Percentiles rank a stretch among this genome's conserved stretches.
Conservation (phyloP, 2,329 filamentous ascomycete species). For the Trichophyton mentagrophytes region DNA sequence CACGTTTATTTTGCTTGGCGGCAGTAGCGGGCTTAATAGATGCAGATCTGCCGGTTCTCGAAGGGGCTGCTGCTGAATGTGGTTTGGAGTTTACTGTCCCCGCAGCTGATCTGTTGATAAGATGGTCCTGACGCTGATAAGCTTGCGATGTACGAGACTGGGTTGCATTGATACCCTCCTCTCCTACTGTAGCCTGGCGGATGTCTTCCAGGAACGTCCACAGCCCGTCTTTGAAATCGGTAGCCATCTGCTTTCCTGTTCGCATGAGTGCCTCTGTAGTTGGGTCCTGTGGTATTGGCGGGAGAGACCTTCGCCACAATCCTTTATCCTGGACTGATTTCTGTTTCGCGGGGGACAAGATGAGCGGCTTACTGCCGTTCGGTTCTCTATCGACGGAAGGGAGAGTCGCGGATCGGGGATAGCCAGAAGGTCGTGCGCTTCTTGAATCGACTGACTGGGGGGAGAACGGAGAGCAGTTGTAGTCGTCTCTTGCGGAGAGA, state of each 20-base stretch:
- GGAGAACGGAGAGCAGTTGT: conserved; percentile 13
- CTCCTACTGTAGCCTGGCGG: conserved; percentile 86
- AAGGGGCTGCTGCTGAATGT: conserved; percentile 18
- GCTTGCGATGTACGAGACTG: conserved; percentile 26
- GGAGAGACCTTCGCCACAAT: conserved; percentile 30
- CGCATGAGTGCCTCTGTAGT: conserved; percentile 38
- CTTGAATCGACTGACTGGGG: conserved; percentile 12
- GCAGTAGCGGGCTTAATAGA: conserved; percentile 21
- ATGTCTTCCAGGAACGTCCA: conserved; percentile 95
- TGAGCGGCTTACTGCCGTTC: conserved; percentile 13
- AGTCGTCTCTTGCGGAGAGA: conserved; percentile 39
- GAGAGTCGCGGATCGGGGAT: conserved; percentile 30
- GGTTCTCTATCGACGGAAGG: conserved; percentile 27
- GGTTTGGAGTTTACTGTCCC: conserved; percentile 24
- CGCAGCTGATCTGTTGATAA: conserved; percentile 20
- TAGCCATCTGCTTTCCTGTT: conserved; percentile 64
- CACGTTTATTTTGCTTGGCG: conserved; percentile 28
- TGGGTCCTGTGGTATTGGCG: conserved; percentile 29
- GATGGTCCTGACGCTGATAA: conserved; percentile 14
- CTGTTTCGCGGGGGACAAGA: conserved; percentile 24
- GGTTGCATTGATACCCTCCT: conserved; percentile 62
- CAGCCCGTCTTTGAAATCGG: conserved; percentile 77
- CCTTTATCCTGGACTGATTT: conserved; percentile 15
- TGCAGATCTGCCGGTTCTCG: conserved; percentile 16
- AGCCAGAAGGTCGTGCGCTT: conserved; percentile 18